These are phyloP conservation scores for Stephania cephalantha DNA, from an alignment of 164 flowering plant species.

Conservation along the genomic window DNA sequence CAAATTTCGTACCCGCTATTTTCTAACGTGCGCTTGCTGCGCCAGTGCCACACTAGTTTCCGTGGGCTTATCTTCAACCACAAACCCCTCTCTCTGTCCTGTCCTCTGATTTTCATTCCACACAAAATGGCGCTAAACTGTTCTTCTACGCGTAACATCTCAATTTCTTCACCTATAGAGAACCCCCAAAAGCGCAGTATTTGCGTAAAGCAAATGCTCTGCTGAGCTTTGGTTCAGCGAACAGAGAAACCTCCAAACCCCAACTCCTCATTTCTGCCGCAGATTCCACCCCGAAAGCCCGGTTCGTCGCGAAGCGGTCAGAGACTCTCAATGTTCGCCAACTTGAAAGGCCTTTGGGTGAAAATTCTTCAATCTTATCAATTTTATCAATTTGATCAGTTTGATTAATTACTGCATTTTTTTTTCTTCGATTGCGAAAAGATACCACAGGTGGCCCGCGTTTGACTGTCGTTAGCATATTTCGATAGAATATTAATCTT, in stretches of 20 bases:
- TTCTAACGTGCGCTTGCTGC: not conserved
- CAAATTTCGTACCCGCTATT: not conserved
- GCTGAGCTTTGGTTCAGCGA: not conserved
- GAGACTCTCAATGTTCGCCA: slow-evolving; percentile 59
- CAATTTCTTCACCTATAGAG: not conserved
- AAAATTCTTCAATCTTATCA: not conserved
- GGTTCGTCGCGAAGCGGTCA: slow-evolving; percentile 56
- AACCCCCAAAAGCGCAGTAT: not conserved
- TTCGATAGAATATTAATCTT: too few relatives aligned
- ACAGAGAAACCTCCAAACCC: slow-evolving; percentile 2
- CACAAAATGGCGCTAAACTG: not conserved
- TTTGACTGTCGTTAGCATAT: too few relatives aligned
- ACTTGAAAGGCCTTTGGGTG: slow-evolving; percentile 74
- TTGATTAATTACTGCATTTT: not conserved
- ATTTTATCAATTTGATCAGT: too few relatives aligned
- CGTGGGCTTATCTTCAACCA: slow-evolving; percentile 1
- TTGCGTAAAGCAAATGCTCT: not conserved
- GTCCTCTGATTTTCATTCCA: not conserved
- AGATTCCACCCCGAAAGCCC: slow-evolving; percentile 47
- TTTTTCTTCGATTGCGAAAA: too few relatives aligned
- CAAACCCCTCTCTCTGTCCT: not conserved
- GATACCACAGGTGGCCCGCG: too few relatives aligned
- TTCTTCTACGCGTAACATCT: not conserved
- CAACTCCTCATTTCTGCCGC: slow-evolving; percentile 36
- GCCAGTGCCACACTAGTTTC: not conserved